phyloP scores from a whole-genome alignment of 345 rosid species.

The Brassica cretica region DNA sequence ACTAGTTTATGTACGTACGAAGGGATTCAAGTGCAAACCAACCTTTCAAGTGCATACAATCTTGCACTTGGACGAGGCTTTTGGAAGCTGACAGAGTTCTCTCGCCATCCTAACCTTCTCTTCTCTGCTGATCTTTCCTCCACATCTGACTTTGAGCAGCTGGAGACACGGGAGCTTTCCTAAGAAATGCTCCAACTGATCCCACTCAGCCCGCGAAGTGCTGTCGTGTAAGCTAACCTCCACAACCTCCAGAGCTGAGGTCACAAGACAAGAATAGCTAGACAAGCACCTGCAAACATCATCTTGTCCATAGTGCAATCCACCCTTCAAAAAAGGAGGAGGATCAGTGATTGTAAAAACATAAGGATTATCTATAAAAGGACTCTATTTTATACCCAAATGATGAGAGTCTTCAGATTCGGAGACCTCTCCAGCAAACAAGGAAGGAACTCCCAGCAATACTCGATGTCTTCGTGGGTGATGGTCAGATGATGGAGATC shows the following conservation, averaged over 20 bases:
- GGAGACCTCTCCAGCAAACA: not conserved
- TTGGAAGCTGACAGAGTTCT: not conserved
- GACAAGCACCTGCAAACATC: not conserved
- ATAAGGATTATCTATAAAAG: too few species aligned
- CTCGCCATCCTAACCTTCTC: not conserved
- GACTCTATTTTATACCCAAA: not conserved
- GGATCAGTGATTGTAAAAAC: not conserved
- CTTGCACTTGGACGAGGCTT: not conserved
- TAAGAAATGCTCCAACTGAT: not conserved
- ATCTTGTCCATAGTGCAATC: not conserved
- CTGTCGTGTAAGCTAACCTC: not conserved
- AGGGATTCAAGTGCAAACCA: not conserved
- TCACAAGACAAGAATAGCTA: not conserved
- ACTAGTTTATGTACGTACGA: too few species aligned
- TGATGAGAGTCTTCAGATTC: not conserved
- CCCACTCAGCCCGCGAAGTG: not conserved
- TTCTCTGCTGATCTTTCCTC: not conserved
- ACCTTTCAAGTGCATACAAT: too few species aligned
- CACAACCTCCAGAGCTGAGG: not conserved
- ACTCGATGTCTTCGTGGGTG: not conserved
- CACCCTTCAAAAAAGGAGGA: not conserved
- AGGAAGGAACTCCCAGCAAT: not conserved
- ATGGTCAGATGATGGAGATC: not conserved
- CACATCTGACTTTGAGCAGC: not conserved
- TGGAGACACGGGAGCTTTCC: not conserved